Evolutionary conservation across 306 rosid genomes (phyloP), one percentile per base, ranked within the genome.

Genomic region (Pterocarpus santalinus): DNA sequence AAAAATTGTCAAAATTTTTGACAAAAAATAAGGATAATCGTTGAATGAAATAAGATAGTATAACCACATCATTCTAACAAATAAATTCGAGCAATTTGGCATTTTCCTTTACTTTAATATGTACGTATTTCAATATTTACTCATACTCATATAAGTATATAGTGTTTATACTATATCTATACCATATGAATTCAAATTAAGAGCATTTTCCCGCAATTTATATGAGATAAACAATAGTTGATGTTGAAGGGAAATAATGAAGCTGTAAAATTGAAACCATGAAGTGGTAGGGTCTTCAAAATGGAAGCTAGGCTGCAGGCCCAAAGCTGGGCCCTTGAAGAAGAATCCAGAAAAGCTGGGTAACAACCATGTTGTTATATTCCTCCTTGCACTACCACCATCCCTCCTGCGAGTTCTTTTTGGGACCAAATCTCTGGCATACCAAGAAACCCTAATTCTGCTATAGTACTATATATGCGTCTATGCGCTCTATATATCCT

Each of bases 391-490:
- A 89, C 87, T 83, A 84, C 60, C 80, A 70, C 73, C 84, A 80
- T 88, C 83, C 90, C 82, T 83, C 16, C 63, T 89, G 89, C 87
- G 79, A 91, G 86, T 91, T 90, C 94, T 91, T 94, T 91, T 85
- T 82, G 86, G 87, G 88, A 89, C 88, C 91, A 92, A 89, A 92
- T 88, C 90, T 87, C 85, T 78, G 82, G 82, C 83, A 77, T 68
- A 65, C 72, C 77, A 65, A 30, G 63, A 49, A 73, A 47, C 75
- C 79, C 76, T 51, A 69, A 61, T 57, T 68, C 14, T 53, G 60
- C 79, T 56, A 8, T 65, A 66, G 70, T 32, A 35, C 43, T 39
- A 1, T 80, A 52, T 69, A 32, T 28, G n/a, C n/a, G 4, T 55
- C 13, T 56, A n/a, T 80, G 17, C 35, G 28, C 62, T 79, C 38